Evolutionary conservation across 768 basidiomycete species (phyloP), one percentile per base, ranked within the genome.

Genomic region (Hericium rajendrae): DNA sequence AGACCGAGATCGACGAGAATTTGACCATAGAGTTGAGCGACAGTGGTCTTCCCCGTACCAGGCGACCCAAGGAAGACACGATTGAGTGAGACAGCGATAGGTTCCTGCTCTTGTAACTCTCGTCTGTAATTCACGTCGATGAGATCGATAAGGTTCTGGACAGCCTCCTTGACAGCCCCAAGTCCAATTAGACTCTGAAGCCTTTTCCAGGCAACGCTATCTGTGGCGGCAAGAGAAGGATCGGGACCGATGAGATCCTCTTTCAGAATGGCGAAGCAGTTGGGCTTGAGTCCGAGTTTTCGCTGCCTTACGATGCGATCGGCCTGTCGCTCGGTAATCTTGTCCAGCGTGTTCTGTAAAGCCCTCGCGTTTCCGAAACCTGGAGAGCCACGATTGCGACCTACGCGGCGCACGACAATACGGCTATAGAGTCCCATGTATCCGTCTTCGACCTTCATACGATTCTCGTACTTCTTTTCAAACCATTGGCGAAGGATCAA

Each of bases 321-420:
- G 0, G 85, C 79, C 62, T 86, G 85, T 6, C 82, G 76, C 50
- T 77, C 76, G 6, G 68, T 64, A 50, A 86, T 74, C 32, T 60
- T 69, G 0, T 70, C 66, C 48, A 84, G 73, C 60, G 80, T 62
- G 54, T 75, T 82, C 46, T 80, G 71, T 22, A 87, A 66, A 5
- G 79, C 84, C 2, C 85, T 75, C 9, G 85, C 85, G 58, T 87
- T 86, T 1, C 85, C 85, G 60, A 87, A 86, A 0, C 85, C 85
- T 10, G 74, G 71, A 1, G 66, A 61, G n/a, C 74, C 82, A 13
- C 85, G 75, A 32, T 82, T 78, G n/a, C 80, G 68, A 12, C 83
- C 85, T 13, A 88, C 67, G 2, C 86, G 78, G n/a, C 73, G 75
- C 41, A 85, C 70, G 0, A 76, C 78, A 59, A 87, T 78, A 16